Evolutionary conservation across 805 yeast genomes (phyloP), one percentile per base, ranked within the genome.

Genomic region (Blastobotrys attinorum): DNA sequence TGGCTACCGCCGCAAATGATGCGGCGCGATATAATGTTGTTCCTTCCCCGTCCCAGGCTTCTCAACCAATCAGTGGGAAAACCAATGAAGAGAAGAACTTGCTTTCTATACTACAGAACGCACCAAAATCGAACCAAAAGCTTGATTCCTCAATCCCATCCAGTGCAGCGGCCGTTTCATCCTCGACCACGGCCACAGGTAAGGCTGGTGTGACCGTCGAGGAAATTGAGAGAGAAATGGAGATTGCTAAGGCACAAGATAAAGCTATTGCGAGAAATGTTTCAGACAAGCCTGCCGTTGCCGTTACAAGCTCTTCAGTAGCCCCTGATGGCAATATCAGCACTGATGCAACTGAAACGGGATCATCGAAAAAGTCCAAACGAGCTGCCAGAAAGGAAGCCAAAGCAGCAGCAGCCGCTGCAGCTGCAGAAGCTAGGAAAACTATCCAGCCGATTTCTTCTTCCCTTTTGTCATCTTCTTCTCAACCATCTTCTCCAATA

Each of bases 91-190:
- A 42, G 18, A 15, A 20, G 37, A 36, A 21, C 22, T 22, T 42
- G 37, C 32, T 42, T 4, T 42, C 45, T 11, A 18, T 42, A 16
- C 22, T 42, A 13, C 37, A 27, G 22, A 42, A 42, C 17, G 20
- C 15, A 8, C 16, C 22, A 34, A 4, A 13, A 31, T 16, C 34
- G 7, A 18, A 31, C n/a, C 34, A n/a, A n/a, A n/a, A n/a, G n/a
- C n/a, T n/a, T n/a, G n/a, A n/a, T n/a, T n/a, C n/a, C n/a, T n/a
- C n/a, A n/a, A n/a, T n/a, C n/a, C n/a, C n/a, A n/a, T n/a, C n/a
- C n/a, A n/a, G n/a, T n/a, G n/a, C n/a, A n/a, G n/a, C n/a, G 18
- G 13, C 6, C 13, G 37, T 20, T 22, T n/a, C 22, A 20, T 17
- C 37, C 21, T 15, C n/a, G 37, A 10, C 21, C 20, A 6, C 15